Base-by-base conservation (phyloP, 768 basidiomycete species). In the Podaxis mareebaensis region DNA sequence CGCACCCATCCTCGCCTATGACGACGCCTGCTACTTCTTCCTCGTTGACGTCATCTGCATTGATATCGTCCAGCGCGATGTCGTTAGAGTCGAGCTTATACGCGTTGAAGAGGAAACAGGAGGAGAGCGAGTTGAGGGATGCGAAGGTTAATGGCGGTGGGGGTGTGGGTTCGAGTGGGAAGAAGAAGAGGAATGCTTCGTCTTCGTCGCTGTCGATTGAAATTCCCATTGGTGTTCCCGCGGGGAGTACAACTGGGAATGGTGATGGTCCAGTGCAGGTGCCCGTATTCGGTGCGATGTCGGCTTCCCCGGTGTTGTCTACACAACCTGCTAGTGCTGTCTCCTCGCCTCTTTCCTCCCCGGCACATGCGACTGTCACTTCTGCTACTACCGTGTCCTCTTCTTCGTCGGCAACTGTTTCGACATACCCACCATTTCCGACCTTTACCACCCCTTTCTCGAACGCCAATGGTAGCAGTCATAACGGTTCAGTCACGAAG, bases 361-460 rank as follows among this genome's bases (percentile, higher is more conserved):
- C 33, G 33, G 33, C 8, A 10, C 33, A 33, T 33, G 33, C 38
- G 20, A 33, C 8, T 48, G n/a, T 6, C 33, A 61, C 64, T 42
- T n/a, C 54, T 58, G 52, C 52, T 59, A 49, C 24, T 65, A 64
- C 44, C 57, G 60, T 52, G 15, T 17, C 8, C 20, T n/a, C 53
- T 52, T 52, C 58, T 12, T 20, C 56, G 36, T 54, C 62, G 30
- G 24, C 55, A 15, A 22, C 60, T 6, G 3, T 26, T 48, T 24
- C 63, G n/a, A 53, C 48, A n/a, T 74, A 74, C 51, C 70, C 73
- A 24, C 69, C 65, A 1, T 74, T 74, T 63, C 73, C 73, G 56
- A 70, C 66, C 46, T 74, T 68, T 53, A 68, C 71, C 53, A 67
- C 60, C 28, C 68, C 57, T 30, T 53, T 44, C 26, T 48, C 60